phyloP scores from a whole-genome alignment of 2,329 filamentous ascomycete genomes.

The Proliferodiscus dingleyae region DNA sequence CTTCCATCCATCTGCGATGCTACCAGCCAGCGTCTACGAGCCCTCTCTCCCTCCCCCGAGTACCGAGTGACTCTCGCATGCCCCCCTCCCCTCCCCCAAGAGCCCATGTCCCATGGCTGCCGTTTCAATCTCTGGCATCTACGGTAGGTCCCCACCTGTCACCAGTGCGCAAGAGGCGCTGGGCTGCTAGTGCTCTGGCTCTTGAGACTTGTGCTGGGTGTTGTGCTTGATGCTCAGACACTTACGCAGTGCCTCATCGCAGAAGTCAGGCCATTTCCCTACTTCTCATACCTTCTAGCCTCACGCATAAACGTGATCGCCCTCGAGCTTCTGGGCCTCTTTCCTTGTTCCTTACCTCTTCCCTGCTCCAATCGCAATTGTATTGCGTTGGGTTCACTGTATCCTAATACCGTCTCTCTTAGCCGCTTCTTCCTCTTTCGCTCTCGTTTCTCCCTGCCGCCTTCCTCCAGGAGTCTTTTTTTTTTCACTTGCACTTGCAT shows the following conservation, averaged over 20 bases:
- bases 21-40: too few species aligned
- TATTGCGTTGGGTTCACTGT: too few species aligned
- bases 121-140: not conserved
- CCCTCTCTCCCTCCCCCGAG: too few species aligned
- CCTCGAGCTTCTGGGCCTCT: conserved; percentile 6
- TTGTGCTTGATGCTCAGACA: conserved; percentile 16
- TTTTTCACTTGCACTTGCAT: too few species aligned
- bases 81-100: too few species aligned
- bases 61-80: too few species aligned
- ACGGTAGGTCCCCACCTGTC: too few species aligned
- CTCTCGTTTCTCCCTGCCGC: conserved; percentile 6
- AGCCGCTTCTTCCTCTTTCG: not conserved
- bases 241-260: not conserved
- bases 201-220: conserved; percentile 19
- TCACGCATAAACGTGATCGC: conserved; percentile 15
- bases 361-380: not conserved
- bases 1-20: too few species aligned
- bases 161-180: conserved; percentile 14
- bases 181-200: not conserved
- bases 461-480: conserved; percentile 3
- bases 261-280: conserved; percentile 14
- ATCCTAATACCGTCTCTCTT: conserved; percentile 1
- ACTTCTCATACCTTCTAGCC: not conserved
- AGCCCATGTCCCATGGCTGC: too few species aligned
- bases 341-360: conserved; percentile 5